phyloP scores from a whole-genome alignment of 2,329 filamentous ascomycete genomes.

The Clonostachys chloroleuca region DNA sequence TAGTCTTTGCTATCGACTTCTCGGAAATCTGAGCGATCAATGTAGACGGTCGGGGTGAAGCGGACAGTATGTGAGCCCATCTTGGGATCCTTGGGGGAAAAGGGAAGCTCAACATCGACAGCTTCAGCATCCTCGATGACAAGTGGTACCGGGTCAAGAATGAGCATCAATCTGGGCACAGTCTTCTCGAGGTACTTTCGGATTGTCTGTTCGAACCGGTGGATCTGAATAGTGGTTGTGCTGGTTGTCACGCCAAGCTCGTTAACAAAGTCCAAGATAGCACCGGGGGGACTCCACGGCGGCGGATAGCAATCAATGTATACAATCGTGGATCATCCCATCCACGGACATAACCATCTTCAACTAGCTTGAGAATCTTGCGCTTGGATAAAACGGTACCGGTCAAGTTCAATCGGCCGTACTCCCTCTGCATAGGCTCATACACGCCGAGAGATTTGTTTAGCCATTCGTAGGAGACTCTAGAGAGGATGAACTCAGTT shows the following conservation, averaged over 20 bases:
- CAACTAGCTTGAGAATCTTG: conserved; percentile 75
- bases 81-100: conserved; percentile 76
- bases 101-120: conserved; percentile 65
- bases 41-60: conserved; percentile 74
- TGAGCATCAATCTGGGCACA: conserved; percentile 83
- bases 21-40: conserved; percentile 74
- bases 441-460: conserved; percentile 79
- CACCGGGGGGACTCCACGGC: conserved; percentile 85
- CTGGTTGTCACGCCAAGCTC: conserved; percentile 88
- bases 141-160: conserved; percentile 80
- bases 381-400: conserved; percentile 88
- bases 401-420: conserved; percentile 59
- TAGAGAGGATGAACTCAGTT: conserved; percentile 81
- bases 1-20: conserved; percentile 66
- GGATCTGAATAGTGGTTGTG: conserved; percentile 72
- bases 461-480: conserved; percentile 88
- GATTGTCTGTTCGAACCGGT: conserved; percentile 78
- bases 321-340: conserved; percentile 93
- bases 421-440: conserved; percentile 92
- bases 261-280: conserved; percentile 84
- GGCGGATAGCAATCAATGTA: conserved; percentile 78
- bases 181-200: conserved; percentile 84
- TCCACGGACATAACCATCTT: conserved; percentile 70
- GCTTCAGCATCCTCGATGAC: conserved; percentile 70
- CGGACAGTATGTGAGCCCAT: conserved; percentile 57